Conservation (phyloP, 306 rosid genomes). For the Quercus berberidifolia region DNA sequence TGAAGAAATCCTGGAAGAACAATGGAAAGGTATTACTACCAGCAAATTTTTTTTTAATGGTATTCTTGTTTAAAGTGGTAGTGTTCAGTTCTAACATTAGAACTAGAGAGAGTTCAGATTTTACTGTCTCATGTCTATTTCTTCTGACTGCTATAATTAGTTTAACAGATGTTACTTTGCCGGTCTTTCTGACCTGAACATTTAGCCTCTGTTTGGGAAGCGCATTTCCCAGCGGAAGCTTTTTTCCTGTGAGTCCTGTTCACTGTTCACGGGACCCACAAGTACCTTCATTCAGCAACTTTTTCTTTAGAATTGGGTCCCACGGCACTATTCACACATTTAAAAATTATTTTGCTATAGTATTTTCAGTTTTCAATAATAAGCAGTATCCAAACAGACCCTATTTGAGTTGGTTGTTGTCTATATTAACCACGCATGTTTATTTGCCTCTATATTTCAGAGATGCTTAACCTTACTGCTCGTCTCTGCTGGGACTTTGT, state of each 20-base stretch:
- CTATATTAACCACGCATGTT: background rate
- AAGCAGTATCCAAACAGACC: no score
- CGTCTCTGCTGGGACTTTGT: slow-evolving; percentile 91
- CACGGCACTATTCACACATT: no score
- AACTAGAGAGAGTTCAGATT: background rate
- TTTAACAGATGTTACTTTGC: background rate
- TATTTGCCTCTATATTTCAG: slow-evolving; percentile 39
- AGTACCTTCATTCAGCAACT: no score
- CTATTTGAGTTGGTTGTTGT: slow-evolving; percentile 8
- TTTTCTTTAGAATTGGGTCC: no score
- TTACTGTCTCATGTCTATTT: background rate
- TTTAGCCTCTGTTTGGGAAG: background rate
- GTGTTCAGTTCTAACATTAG: background rate
- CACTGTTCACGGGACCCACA: no score
- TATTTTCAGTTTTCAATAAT: no score
- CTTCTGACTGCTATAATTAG: background rate
- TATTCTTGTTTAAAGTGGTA: slow-evolving; percentile 11
- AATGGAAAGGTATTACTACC: slow-evolving; percentile 77
- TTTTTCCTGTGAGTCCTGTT: no score
- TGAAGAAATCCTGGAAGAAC: slow-evolving; percentile 80
- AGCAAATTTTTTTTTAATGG: slow-evolving; percentile 5
- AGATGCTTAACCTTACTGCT: slow-evolving; percentile 83
- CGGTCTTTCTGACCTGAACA: slow-evolving; percentile 12
- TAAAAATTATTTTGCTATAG: no score
- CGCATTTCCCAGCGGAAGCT: no score